phyloP scores from a whole-genome alignment of 2,329 filamentous ascomycete species.

The Epichloe elymi region DNA sequence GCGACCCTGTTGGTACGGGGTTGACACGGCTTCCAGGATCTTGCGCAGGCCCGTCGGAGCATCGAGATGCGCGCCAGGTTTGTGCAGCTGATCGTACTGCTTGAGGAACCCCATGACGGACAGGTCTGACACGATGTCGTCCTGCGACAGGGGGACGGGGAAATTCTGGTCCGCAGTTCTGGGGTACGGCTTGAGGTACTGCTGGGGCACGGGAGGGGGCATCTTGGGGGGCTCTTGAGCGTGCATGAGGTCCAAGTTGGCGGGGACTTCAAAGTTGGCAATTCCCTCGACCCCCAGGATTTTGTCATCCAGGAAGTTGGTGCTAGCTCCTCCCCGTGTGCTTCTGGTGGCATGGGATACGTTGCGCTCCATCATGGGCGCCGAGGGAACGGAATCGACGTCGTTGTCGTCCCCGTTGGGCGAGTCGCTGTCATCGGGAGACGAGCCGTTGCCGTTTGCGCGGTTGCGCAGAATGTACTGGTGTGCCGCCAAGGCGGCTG shows the following conservation, averaged over 20 bases:
- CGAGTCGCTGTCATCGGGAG: conserved; percentile 39
- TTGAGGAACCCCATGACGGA: conserved; percentile 45
- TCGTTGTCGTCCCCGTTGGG: conserved; percentile 39
- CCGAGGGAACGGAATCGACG: conserved; percentile 32
- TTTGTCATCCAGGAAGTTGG: conserved; percentile 45
- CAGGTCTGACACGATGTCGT: conserved; percentile 42
- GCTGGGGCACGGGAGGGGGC: conserved; percentile 41
- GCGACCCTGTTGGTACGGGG: conserved; percentile 31
- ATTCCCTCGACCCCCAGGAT: conserved; percentile 47
- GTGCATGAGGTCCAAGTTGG: conserved; percentile 44
- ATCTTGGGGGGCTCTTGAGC: conserved; percentile 43
- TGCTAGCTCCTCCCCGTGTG: conserved; percentile 39
- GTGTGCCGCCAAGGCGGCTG: conserved; percentile 47
- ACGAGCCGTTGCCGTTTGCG: conserved; percentile 34
- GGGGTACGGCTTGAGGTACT: conserved; percentile 45
- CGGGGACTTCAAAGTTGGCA: conserved; percentile 43
- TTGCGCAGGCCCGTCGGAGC: conserved; percentile 38
- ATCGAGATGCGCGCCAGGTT: conserved; percentile 43
- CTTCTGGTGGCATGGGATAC: conserved; percentile 52
- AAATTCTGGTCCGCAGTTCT: conserved; percentile 43
- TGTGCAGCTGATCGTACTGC: conserved; percentile 40
- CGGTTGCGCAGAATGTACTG: conserved; percentile 48
- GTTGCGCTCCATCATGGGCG: conserved; percentile 48
- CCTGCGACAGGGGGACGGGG: conserved; percentile 32
- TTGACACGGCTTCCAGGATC: conserved; percentile 41